Base-by-base conservation (phyloP, 805 yeast genomes). In the Wickerhamomyces silvicola region DNA sequence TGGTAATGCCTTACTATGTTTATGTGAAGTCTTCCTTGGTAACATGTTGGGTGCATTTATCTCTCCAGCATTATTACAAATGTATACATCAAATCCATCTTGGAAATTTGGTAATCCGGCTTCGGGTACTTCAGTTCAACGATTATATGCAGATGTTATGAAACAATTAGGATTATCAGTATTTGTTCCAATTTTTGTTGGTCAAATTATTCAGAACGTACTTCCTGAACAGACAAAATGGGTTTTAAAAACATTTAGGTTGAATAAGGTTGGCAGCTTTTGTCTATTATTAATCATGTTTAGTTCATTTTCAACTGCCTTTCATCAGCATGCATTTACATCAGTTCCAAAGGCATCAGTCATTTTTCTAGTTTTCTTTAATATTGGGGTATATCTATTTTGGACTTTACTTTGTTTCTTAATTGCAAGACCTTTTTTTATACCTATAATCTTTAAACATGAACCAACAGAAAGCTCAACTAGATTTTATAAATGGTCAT, bases 101-200 rank as follows among this genome's bases (percentile, higher is more conserved):
- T 88, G 94, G 75, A 62, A 59, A 10, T 86, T 79, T 51, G 95
- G 90, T 6, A 85, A 86, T 49, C 96, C 96, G 4, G 78, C 83
- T 1, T 56, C 60, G 24, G 79, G 71, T 2, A 46, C 59, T 6
- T 57, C 75, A 6, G 71, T 84, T 27, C 60, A 64, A 14, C 59
- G 62, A 10, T 70, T 87, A 30, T 87, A 87, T 55, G 65, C 68
- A 18, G 64, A 76, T 37, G 95, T 85, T 31, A 82, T 87, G 90
- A 81, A 83, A 54, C 95, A 87, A 55, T 66, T 87, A 35, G 95
- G 95, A 0, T 64, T 82, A 13, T 72, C 86, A 6, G 86, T 86
- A 5, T 85, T 87, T 54, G 74, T 86, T 8, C 96, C 96, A 1
- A 56, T 85, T 14, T 78, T 82, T 52, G 87, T 86, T n/a, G 96